Evolutionary conservation across 75 land plant species (phyloP).

Genomic region (Cupressus sempervirens): DNA sequence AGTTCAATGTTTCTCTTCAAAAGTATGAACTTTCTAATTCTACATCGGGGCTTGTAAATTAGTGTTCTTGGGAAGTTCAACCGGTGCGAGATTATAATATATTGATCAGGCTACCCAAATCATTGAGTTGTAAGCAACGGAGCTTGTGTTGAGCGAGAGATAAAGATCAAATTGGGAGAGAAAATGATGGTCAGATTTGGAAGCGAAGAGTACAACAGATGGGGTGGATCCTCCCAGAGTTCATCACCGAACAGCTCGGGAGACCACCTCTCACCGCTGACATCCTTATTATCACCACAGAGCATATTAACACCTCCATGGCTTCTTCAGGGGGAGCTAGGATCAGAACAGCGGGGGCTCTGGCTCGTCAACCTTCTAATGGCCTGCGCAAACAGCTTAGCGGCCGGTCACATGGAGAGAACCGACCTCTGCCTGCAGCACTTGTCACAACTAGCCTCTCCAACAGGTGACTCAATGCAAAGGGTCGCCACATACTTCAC

Average conservation of each 20-base stretch:
- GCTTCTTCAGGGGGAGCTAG: conserved; percentile 32
- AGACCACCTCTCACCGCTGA: conserved; percentile 30
- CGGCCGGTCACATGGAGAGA: conserved; percentile 43
- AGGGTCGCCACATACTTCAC: conserved; percentile 70
- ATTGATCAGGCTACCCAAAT: not conserved
- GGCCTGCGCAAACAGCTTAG: conserved; percentile 59
- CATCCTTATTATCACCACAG: conserved; percentile 32
- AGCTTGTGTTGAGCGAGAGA: not conserved
- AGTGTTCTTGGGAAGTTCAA: not conserved
- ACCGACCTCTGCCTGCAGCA: conserved; percentile 64
- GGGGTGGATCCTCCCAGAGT: not conserved
- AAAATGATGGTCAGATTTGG: not conserved
- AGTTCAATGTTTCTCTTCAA: too few species aligned
- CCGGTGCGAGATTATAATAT: not conserved
- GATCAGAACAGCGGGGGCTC: conserved; percentile 81
- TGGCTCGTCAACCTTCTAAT: conserved; percentile 69
- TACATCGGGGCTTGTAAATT: too few species aligned
- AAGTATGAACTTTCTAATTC: too few species aligned
- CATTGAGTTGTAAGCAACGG: not conserved
- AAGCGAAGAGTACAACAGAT: not conserved
- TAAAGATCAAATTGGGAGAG: not conserved
- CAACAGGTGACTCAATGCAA: conserved; percentile 78
- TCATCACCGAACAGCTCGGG: not conserved
- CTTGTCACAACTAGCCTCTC: conserved; percentile 61
- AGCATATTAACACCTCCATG: not conserved